A percentile compares a stretch with the other conserved stretches of the same genome.
Evolutionary conservation across 805 yeast species (phyloP).

Genomic region (Kockiozyma suomiensis): DNA sequence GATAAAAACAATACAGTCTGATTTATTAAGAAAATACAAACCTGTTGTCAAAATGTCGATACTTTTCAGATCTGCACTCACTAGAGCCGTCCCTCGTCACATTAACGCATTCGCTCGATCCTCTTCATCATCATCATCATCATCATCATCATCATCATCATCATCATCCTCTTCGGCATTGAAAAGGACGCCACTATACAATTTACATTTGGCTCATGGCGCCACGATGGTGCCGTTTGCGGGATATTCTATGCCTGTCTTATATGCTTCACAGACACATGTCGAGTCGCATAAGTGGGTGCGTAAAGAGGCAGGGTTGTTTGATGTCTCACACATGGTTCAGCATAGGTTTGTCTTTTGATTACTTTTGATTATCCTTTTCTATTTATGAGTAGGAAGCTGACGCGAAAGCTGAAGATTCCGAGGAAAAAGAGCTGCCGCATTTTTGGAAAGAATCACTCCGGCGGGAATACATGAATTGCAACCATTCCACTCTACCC

Average conservation of each 20-base stretch:
- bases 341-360: slow-evolving; percentile 61
- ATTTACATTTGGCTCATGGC: slow-evolving; percentile 72
- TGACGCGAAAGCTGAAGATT: slow-evolving; percentile 44
- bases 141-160: no score
- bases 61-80: no score
- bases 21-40: no score
- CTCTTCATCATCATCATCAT: no score
- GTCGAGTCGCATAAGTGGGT: slow-evolving; percentile 96
- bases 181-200: slow-evolving; percentile 72
- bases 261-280: slow-evolving; percentile 76
- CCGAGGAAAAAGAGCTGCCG: slow-evolving; percentile 65
- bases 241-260: slow-evolving; percentile 93
- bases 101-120: no score
- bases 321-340: slow-evolving; percentile 97
- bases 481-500: slow-evolving; percentile 61
- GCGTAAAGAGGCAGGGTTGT: slow-evolving; percentile 80
- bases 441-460: slow-evolving; percentile 76
- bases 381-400: no score
- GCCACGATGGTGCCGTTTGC: slow-evolving; percentile 96
- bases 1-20: no score
- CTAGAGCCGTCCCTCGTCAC: no score
- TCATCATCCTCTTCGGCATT: background rate
- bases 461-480: slow-evolving; percentile 77
- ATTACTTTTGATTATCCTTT: no score
- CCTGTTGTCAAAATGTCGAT: no score